Conservation (phyloP, 371 early-diverging fungal genomes). For the Mucor piriformis region DNA sequence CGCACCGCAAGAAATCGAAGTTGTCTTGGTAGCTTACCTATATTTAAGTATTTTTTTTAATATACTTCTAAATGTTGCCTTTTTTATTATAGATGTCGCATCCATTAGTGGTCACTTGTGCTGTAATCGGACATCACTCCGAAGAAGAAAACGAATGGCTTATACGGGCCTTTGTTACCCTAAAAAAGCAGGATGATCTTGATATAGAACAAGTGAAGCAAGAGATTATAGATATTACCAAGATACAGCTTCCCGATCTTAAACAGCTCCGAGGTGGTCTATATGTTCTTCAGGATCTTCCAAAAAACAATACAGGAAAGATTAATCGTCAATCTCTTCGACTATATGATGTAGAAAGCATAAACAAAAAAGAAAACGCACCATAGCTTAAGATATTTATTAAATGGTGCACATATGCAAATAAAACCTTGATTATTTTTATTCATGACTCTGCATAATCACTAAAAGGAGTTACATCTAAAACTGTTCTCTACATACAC, state of each 20-base stretch:
- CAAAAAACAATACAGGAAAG: conserved; percentile 56
- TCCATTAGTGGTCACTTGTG: conserved; percentile 68
- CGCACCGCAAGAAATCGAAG: conserved; percentile 22
- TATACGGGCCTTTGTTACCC: conserved; percentile 72
- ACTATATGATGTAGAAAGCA: no score
- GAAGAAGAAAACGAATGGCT: conserved; percentile 66
- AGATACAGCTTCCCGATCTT: conserved; percentile 58
- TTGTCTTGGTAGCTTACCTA: conserved; percentile 29
- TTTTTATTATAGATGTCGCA: conserved; percentile 50
- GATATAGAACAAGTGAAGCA: conserved; percentile 34
- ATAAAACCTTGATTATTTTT: no score
- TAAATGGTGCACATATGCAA: no score
- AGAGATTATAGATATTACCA: conserved; percentile 58
- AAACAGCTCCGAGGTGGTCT: conserved; percentile 78
- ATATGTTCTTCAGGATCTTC: conserved; percentile 63
- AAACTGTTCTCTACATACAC: no score
- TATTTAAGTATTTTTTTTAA: neutral
- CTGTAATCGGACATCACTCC: conserved; percentile 62
- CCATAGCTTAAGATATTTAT: no score
- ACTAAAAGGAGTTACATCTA: no score
- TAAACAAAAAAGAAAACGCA: no score
- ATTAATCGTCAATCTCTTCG: conserved; percentile 22
- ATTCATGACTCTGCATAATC: no score
- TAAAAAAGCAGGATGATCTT: conserved; percentile 16
- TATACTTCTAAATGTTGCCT: neutral